Base-by-base conservation (phyloP, 1,284 basidiomycete species). In the Puccinia novopanici region DNA sequence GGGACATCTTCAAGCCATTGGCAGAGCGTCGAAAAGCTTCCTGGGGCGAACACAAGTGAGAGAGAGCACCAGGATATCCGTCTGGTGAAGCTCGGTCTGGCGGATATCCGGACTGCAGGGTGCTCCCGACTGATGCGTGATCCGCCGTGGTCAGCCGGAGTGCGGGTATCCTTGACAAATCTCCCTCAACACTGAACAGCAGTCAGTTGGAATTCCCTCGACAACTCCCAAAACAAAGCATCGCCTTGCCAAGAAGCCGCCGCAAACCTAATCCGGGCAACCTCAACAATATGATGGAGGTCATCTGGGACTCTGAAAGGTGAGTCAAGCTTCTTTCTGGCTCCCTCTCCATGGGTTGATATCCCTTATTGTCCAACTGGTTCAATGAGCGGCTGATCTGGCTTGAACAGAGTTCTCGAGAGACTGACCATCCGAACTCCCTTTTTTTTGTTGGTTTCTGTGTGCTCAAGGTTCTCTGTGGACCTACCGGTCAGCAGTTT, bases 221-320 rank as follows among this genome's bases (percentile, higher is more conserved):
- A 63, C 40, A 63, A 63, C 34, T 40, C 12, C 4, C n/a, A n/a
- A n/a, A 40, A 40, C 17, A 2, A 40, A 15, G 3, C 34, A 22
- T 22, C 34, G 34, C 34, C 15, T 12, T 5, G 22, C 27, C 37
- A 40, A n/a, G 13, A 24, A 2, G 27, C 55, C 24, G 27, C 13
- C 30, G 59, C 59, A 6, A 61, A 61, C 15, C 59, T 40, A 63
- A 22, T 17, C 13, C 59, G 57, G 3, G 30, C 34, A 34, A 30
- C 8, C 15, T 34, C 13, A n/a, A 63, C 19, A 40, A 6, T 45
- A 27, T 24, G 0, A 73, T 73, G 70, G 70, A 73, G 24, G 70
- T 73, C 3, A 73, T 42, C 30, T 73, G 70, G 70, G 70, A 73
- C 70, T 73, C 70, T 2, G 70, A 73, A 55, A 73, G 54, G 70